Evolutionary conservation across 1,284 basidiomycete genomes (phyloP).

Genomic region (Ceratobasidium sp.): DNA sequence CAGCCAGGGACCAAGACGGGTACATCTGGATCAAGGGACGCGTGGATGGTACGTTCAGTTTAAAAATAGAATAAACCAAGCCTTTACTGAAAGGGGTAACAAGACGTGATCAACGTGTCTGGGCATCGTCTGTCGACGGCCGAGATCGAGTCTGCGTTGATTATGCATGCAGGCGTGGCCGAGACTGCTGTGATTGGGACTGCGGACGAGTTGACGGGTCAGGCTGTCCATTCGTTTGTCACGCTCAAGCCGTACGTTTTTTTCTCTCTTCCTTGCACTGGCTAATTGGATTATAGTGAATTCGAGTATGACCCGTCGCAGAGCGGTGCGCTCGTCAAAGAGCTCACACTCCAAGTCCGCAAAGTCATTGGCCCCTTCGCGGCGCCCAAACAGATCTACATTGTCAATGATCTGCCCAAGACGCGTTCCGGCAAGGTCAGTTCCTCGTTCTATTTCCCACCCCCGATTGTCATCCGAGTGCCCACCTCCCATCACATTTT

Average conservation of each 20-base stretch:
- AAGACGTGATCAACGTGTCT: slow-evolving; percentile 93
- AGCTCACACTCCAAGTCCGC: slow-evolving; percentile 93
- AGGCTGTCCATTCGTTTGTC: slow-evolving; percentile 89
- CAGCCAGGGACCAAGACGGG: slow-evolving; percentile 92
- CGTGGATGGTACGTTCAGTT: slow-evolving; percentile 81
- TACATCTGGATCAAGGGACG: slow-evolving; percentile 99
- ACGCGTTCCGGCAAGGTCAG: slow-evolving; percentile 93
- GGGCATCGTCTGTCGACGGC: slow-evolving; percentile 97
- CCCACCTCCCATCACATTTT: neutral
- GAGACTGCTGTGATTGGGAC: slow-evolving; percentile 96
- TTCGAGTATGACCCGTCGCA: slow-evolving; percentile 80
- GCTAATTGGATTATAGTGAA: slow-evolving; percentile 68
- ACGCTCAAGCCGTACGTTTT: slow-evolving; percentile 79
- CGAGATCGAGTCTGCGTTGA: slow-evolving; percentile 97
- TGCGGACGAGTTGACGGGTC: slow-evolving; percentile 88
- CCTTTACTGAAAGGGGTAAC: neutral
- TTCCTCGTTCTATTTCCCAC: neutral
- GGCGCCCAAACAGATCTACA: slow-evolving; percentile 90
- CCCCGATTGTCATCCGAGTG: neutral
- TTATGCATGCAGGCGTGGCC: slow-evolving; percentile 93
- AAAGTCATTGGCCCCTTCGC: slow-evolving; percentile 98
- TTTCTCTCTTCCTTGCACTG: slow-evolving; percentile 18
- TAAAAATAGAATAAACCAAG: neutral
- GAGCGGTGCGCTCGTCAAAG: slow-evolving; percentile 83
- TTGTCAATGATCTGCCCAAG: slow-evolving; percentile 93